Base-by-base conservation (phyloP, 2,329 filamentous ascomycete genomes). In the Stagonosporopsis chrysanthemi region DNA sequence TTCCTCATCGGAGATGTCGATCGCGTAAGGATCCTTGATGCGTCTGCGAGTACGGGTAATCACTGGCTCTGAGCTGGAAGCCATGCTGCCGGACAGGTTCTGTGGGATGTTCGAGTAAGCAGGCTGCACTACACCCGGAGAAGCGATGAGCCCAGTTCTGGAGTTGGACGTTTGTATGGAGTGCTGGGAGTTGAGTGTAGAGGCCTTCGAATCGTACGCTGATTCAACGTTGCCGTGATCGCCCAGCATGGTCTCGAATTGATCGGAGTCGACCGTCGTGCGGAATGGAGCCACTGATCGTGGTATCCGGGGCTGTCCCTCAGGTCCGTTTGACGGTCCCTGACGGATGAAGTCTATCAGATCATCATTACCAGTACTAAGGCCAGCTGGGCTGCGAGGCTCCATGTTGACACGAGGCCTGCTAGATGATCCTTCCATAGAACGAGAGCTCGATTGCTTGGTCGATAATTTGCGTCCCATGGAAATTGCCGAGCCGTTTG, bases 311-410 rank as follows among this genome's bases (percentile, higher is more conserved):
- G 87, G 90, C 61, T 85, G 84, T 24, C 83, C 82, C 40, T 81
- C 82, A 31, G 81, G 78, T 40, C 41, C 79, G 73, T 80, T 83
- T 0, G 90, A 89, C 3, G 92, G 92, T 0, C 93, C 94, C 72
- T 91, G 88, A 42, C 93, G 88, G 63, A 99, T 96, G 75, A 99
- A 98, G 73, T 98, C 93, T 64, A 97, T 97, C 56, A 99, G 80
- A 59, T 97, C 95, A 12, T 91, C 90, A 54, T 75, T 75, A 33
- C 88, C 96, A 63, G 88, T 88, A 47, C 86, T 86, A 46, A 87
- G 83, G 15, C 87, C 83, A 39, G 83, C 82, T 35, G 91, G 86
- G 60, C 92, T 88, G 45, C 92, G 89, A 56, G 94, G 74, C 46
- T 78, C 74, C 68, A 78, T 75, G 48, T 74, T 73, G 14, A 68